These are phyloP conservation scores for Fomitopsis palustris DNA, from an alignment of 1,284 basidiomycete species.

Conservation along the genomic window DNA sequence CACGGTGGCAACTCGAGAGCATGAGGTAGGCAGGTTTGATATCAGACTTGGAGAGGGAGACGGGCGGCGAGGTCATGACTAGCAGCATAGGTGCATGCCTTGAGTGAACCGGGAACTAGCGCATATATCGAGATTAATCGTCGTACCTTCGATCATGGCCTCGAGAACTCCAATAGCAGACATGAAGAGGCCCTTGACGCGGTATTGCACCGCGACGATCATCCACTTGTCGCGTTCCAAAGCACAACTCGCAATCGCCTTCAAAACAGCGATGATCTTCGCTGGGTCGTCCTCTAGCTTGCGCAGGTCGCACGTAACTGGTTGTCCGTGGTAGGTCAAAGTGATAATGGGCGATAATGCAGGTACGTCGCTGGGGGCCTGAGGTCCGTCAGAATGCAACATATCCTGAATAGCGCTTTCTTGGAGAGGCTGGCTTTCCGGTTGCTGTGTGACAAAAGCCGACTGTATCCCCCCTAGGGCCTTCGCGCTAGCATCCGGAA, in stretches of 20 bases:
- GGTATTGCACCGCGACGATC: conserved; percentile 49
- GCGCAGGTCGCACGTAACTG: conserved; percentile 37
- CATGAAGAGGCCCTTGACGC: conserved; percentile 40
- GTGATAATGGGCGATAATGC: conserved; percentile 6
- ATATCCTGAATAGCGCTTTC: too few species aligned
- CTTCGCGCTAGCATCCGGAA: not conserved
- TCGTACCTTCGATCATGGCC: conserved; percentile 47
- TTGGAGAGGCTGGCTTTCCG: not conserved
- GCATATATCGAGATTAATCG: not conserved
- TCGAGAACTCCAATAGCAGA: conserved; percentile 42
- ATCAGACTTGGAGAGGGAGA: conserved; percentile 33
- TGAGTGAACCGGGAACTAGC: conserved; percentile 1
- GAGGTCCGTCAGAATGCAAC: not conserved
- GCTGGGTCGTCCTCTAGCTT: conserved; percentile 39
- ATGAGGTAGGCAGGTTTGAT: conserved; percentile 50
- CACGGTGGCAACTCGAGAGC: conserved; percentile 50
- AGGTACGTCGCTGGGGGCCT: not conserved
- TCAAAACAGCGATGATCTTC: conserved; percentile 43
- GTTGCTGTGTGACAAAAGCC: not conserved
- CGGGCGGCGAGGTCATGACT: conserved; percentile 34
- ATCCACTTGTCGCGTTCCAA: conserved; percentile 52
- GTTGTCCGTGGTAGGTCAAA: conserved; percentile 2
- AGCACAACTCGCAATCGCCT: conserved; percentile 26
- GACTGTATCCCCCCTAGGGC: not conserved
- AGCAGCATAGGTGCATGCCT: not conserved